Base-by-base conservation (phyloP, 805 yeast species). In the Yarrowia sp. region DNA sequence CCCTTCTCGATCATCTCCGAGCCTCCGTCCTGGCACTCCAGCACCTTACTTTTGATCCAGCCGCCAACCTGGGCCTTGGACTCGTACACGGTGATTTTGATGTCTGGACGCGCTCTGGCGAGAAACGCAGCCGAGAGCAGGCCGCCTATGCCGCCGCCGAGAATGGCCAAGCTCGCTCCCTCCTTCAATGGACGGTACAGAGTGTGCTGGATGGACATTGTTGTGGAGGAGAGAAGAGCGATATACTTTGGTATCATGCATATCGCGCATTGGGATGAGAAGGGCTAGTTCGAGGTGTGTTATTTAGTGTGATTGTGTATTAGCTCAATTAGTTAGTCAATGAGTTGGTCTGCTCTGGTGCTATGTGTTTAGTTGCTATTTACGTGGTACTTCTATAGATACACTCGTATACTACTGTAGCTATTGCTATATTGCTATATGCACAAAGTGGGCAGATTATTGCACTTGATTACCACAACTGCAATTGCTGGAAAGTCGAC, bases 141-240 rank as follows among this genome's bases (percentile, higher is more conserved):
- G 0, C 97, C 97, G 0, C 97, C 87, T 1, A 93, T 81, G 0
- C 99, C 99, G 0, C 88, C 86, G 0, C 99, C 99, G 1, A 91
- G 70, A 0, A 92, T 88, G 0, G 88, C 91, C 19, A 58, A 19
- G 13, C 27, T 31, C 12, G 62, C 61, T 2, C 38, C 38, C 4
- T 55, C 38, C n/a, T 55, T 38, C 29, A 55, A 13, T 14, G 61
- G 61, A 19, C 47, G 38, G 42, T 51, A 51, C 10, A 51, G 32
- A 1, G 58, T 51, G 58, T 51, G 58, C 35, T 51, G 58, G 33
- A 51, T 35, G 21, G 58, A 51, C 58, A 51, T 51, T 42, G 51
- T 16, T 27, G 35, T 2, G 3, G 14, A 21, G 16, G 24, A 32
- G 35, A 9, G 27, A 1, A 25, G 27, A 6, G 27, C 6, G 27